phyloP scores from a whole-genome alignment of 371 early-diverging fungal genomes.

The Actinomucor elegans region DNA sequence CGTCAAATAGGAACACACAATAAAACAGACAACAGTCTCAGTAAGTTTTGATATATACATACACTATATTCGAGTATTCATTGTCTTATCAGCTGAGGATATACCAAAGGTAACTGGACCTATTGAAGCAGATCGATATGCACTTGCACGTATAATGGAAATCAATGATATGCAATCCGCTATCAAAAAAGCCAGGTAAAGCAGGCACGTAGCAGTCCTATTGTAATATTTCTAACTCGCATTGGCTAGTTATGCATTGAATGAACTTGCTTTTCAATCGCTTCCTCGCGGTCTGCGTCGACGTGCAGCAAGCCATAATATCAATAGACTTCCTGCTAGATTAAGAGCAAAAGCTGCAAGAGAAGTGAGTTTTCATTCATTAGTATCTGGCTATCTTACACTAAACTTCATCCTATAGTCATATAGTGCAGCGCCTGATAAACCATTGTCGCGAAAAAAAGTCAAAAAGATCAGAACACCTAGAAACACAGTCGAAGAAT shows the following conservation, averaged over 20 bases:
- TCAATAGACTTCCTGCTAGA: conserved; percentile 79
- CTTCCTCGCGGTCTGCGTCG: conserved; percentile 88
- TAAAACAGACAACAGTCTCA: conserved; percentile 6
- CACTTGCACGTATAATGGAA: conserved; percentile 74
- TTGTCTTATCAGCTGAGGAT: conserved; percentile 7
- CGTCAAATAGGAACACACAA: conserved; percentile 16
- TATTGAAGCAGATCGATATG: conserved; percentile 22
- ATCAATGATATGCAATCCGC: conserved; percentile 80
- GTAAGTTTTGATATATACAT: conserved; percentile 2
- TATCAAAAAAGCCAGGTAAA: conserved; percentile 55
- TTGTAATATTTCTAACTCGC: too few relatives aligned
- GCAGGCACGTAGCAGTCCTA: neutral
- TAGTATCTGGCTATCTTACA: too few relatives aligned
- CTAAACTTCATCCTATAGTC: too few relatives aligned
- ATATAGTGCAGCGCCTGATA: conserved; percentile 10
- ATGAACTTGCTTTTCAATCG: conserved; percentile 80
- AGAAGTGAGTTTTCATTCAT: too few relatives aligned
- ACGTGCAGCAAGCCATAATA: conserved; percentile 90
- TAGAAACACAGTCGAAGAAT: conserved; percentile 51
- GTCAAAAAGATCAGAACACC: conserved; percentile 42
- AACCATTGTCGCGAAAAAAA: conserved; percentile 7
- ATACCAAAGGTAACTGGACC: conserved; percentile 16
- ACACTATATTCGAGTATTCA: neutral
- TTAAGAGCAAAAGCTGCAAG: conserved; percentile 70
- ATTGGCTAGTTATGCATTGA: conserved; percentile 51